These are phyloP conservation scores for Lolium rigidum DNA, from an alignment of 176 grass and related monocot genomes.

Conservation along the genomic window DNA sequence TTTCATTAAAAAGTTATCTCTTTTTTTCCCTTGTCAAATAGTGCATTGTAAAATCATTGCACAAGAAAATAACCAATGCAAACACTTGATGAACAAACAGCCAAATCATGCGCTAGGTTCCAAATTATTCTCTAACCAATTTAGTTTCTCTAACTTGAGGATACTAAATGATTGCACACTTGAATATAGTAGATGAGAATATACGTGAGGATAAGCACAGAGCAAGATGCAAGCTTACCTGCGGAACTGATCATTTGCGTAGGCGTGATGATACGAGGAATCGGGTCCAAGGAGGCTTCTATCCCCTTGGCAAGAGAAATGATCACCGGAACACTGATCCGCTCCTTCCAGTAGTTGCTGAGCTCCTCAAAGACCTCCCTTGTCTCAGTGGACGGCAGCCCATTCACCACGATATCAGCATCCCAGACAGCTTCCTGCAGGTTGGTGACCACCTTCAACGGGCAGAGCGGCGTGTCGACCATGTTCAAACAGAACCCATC, in stretches of 20 bases:
- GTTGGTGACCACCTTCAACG: conserved; percentile 95
- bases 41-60: conserved; percentile 1
- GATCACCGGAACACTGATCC: conserved; percentile 84
- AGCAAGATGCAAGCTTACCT: conserved; percentile 60
- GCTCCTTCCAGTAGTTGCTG: conserved; percentile 95
- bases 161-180: background rate
- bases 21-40: background rate
- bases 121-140: background rate
- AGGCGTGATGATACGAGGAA: conserved; percentile 88
- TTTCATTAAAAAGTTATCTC: background rate
- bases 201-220: background rate
- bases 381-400: conserved; percentile 85
- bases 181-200: background rate
- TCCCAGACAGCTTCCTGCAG: conserved; percentile 99
- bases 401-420: conserved; percentile 95
- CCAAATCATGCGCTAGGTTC: background rate
- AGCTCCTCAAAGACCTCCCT: conserved; percentile 96
- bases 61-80: conserved; percentile 11
- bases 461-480: conserved; percentile 91
- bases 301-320: conserved; percentile 95
- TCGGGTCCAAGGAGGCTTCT: conserved; percentile 73
- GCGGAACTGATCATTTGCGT: conserved; percentile 94
- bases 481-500: conserved; percentile 94
- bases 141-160: background rate
- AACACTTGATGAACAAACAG: conserved; percentile 21